These are phyloP conservation scores for Pythium apleroticum DNA, from an alignment of 352 stramenopile genomes.

Conservation along the genomic window DNA sequence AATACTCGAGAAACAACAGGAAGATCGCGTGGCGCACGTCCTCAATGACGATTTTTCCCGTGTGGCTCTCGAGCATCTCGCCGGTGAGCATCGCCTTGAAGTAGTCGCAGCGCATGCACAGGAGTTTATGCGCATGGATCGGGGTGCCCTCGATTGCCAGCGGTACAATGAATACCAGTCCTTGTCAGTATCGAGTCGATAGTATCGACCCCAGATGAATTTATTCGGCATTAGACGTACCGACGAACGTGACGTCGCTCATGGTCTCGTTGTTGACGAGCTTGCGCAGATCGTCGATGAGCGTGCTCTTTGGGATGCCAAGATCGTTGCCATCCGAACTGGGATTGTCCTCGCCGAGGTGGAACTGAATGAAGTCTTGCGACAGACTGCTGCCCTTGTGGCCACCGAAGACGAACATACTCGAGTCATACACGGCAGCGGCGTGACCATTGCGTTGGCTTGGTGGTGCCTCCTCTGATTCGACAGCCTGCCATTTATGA, in stretches of 20 bases:
- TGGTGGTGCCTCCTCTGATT: constrained; percentile 76
- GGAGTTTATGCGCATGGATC: constrained; percentile 89
- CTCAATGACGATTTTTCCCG: constrained; percentile 89
- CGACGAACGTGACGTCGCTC: constrained; percentile 87
- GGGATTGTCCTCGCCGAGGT: constrained; percentile 77
- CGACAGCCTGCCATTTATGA: constrained; percentile 71
- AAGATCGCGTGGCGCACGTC: constrained; percentile 92
- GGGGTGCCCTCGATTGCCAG: constrained; percentile 71
- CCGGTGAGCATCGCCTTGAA: constrained; percentile 92
- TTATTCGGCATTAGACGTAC: constrained; percentile 47
- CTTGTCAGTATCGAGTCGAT: too few relatives aligned
- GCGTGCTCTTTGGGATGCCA: constrained; percentile 78
- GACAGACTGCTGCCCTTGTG: constrained; percentile 95
- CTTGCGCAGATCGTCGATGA: constrained; percentile 67
- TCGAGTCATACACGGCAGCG: constrained; percentile 89
- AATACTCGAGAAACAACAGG: constrained; percentile 93
- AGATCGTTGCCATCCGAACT: constrained; percentile 36
- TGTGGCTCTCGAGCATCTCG: constrained; percentile 90
- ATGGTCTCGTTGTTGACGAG: constrained; percentile 87
- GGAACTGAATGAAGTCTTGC: constrained; percentile 95
- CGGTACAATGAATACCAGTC: neutral
- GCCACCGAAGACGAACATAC: constrained; percentile 93
- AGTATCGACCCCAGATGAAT: too few relatives aligned
- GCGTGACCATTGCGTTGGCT: constrained; percentile 97
- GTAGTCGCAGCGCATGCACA: constrained; percentile 94